These are phyloP conservation scores for Kokia cookei DNA, from an alignment of 441 rosid genomes.

Conservation along the genomic window DNA sequence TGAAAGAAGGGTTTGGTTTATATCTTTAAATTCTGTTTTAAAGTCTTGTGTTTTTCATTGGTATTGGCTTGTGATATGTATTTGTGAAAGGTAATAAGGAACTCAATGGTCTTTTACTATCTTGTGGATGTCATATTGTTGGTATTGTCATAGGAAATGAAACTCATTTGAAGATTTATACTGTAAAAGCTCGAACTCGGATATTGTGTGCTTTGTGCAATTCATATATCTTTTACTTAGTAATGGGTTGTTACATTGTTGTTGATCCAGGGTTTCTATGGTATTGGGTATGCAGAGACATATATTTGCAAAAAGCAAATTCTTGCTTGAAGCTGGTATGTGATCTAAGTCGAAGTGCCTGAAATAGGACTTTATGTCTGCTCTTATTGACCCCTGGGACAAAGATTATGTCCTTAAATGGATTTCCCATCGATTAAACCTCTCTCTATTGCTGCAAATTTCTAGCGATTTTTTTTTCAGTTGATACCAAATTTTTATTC, in stretches of 20 bases:
- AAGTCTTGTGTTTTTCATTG: conserved; percentile 27
- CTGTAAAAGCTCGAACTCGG: conserved; percentile 35
- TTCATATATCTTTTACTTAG: conserved; percentile 25
- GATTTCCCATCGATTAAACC: background rate
- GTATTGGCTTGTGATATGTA: conserved; percentile 50
- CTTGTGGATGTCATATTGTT: conserved; percentile 24
- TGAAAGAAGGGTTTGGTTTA: conserved; percentile 47
- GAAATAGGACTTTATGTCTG: background rate
- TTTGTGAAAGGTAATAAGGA: conserved; percentile 48
- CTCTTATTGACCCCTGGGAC: background rate
- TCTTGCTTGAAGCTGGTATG: background rate
- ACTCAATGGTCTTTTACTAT: conserved; percentile 19
- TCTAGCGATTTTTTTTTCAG: background rate
- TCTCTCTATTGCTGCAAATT: background rate
- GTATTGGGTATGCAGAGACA: background rate
- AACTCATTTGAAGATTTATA: conserved; percentile 32
- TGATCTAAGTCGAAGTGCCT: background rate
- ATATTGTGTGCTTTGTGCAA: conserved; percentile 26
- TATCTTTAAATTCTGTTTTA: conserved; percentile 31
- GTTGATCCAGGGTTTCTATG: conserved; percentile 5
- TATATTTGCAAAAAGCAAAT: background rate
- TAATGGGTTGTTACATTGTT: conserved; percentile 10
- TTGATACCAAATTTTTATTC: background rate
- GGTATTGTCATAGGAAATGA: conserved; percentile 29
- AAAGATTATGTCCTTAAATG: background rate